These are phyloP conservation scores for Phenoliferia sp. DNA, from an alignment of 1,284 basidiomycete genomes.

Conservation along the genomic window DNA sequence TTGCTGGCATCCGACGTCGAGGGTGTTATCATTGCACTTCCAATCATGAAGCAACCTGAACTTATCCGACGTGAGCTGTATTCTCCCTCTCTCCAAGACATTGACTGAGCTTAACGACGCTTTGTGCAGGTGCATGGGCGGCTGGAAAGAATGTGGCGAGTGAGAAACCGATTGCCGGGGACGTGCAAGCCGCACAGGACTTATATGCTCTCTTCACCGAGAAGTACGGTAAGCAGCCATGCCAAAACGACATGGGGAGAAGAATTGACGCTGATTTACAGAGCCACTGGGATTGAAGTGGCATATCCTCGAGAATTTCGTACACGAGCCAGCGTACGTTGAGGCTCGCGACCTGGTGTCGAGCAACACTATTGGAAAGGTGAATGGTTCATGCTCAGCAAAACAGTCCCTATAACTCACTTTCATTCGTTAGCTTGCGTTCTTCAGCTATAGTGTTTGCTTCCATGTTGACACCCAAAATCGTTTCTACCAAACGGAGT, in stretches of 20 bases:
- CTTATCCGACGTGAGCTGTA: neutral
- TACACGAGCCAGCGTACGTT: neutral
- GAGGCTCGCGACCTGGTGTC: neutral
- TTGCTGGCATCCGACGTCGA: neutral
- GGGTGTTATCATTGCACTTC: neutral
- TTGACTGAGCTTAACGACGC: neutral
- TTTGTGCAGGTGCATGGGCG: neutral
- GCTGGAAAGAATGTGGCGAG: neutral
- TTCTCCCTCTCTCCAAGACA: neutral
- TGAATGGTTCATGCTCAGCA: neutral
- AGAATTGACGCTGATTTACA: neutral
- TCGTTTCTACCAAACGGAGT: neutral
- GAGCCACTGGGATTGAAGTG: neutral
- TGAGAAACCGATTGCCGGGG: neutral
- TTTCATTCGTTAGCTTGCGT: neutral
- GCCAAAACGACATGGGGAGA: neutral
- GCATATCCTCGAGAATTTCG: slow-evolving; percentile 3
- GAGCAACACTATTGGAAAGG: neutral
- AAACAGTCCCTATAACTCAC: neutral
- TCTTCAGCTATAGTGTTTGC: neutral
- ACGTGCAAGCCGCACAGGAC: neutral
- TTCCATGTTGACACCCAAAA: neutral
- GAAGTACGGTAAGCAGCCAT: neutral
- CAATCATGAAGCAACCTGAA: neutral
- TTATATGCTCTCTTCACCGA: neutral